Conservation (phyloP, 768 basidiomycete species). For the Pseudohyphozyma bogoriensis region DNA sequence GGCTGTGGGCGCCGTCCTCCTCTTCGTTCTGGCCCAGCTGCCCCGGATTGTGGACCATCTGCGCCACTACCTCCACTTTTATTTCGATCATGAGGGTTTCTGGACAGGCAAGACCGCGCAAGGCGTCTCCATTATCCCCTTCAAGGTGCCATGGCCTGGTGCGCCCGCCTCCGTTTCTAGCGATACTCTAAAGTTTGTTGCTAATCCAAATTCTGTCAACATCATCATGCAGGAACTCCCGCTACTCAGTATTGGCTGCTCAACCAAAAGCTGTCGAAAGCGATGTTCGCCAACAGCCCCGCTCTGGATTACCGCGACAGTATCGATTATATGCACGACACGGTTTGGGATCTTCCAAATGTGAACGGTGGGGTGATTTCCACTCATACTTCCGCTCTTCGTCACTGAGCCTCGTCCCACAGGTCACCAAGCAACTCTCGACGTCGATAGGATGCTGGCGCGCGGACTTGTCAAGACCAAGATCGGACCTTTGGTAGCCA, state of each 20-base stretch:
- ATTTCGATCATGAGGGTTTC: neutral
- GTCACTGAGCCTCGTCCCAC: no score
- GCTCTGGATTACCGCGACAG: neutral
- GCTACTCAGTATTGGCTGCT: neutral
- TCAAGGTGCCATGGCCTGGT: neutral
- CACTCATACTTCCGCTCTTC: no score
- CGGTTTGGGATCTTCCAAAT: neutral
- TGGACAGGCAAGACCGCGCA: neutral
- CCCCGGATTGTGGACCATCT: no score
- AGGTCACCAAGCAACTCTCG: neutral
- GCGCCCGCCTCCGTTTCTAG: neutral
- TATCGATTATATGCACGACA: neutral
- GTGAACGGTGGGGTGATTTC: no score
- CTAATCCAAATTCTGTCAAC: no score
- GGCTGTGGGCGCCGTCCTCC: no score
- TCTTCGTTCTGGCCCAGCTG: no score
- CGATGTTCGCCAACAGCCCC: neutral
- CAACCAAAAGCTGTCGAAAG: neutral
- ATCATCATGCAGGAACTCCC: neutral
- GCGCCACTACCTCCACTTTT: neutral
- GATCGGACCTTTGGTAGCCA: neutral
- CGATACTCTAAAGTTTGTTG: neutral
- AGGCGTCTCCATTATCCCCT: neutral
- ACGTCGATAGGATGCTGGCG: neutral
- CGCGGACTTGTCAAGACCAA: neutral